Base-by-base conservation (phyloP, 2,329 filamentous ascomycete species). In the Neurospora crassa region DNA sequence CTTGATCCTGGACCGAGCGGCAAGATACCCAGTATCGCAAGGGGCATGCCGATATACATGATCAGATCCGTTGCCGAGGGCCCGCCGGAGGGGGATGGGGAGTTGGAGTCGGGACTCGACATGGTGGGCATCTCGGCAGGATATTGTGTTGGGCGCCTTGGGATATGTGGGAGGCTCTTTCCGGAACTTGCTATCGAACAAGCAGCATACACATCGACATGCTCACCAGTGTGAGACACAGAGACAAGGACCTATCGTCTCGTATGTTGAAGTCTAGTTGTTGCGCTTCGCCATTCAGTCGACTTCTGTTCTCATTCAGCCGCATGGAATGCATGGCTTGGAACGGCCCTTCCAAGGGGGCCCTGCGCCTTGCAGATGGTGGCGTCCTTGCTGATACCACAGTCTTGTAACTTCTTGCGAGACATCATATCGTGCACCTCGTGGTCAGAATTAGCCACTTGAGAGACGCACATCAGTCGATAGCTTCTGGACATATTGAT, bases 1-100 rank as follows among this genome's bases (percentile, higher is more conserved):
- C 77, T 85, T 86, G 78, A 91, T 89, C 68, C 85, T 85, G 47
- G 87, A 87, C 2, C 89, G 82, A 1, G 87, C 88, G 89, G 89
- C 6, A 90, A 81, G 29, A 90, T 85, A 3, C 79, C 79, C 12
- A 80, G 76, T 24, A 80, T 79, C 10, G 79, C 79, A 6, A 80
- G 74, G 6, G 79, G 79, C 29, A 80, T 78, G 70, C 79, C 79
- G 69, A 80, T 79, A 72, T 79, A 80, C 18, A 78, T 80, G 73
- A 80, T 79, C 40, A 80, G 75, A 70, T 80, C 79, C 18, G 76
- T 78, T 3, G 78, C 71, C 12, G 73, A 73, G 47, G 53, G 70
- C 2, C 29, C 29, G 29, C 69, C 47, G 14, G 45, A 47, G 45
- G 45, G 12, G 4, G 68, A 69, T n/a, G 24, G 40, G 24, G n/a